These are phyloP conservation scores for Pseudozyma tsukubaensis DNA, from an alignment of 1,284 basidiomycete species.

Conservation along the genomic window DNA sequence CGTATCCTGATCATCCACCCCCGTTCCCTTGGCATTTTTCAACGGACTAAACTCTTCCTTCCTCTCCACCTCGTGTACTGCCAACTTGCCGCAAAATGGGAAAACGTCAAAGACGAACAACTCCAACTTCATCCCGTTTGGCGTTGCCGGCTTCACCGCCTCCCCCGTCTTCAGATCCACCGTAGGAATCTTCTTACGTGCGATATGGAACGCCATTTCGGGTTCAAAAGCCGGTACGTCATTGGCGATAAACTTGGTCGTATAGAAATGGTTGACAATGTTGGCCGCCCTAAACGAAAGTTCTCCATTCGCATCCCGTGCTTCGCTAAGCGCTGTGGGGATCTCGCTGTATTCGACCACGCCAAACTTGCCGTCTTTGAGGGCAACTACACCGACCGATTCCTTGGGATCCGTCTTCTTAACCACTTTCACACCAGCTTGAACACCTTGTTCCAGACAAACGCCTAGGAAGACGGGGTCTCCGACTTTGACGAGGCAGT, in stretches of 20 bases:
- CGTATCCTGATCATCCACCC: constrained; percentile 92
- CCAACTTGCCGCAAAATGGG: constrained; percentile 83
- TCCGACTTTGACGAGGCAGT: constrained; percentile 96
- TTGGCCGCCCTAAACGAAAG: constrained; percentile 93
- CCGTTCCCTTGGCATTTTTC: constrained; percentile 95
- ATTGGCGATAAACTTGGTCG: constrained; percentile 82
- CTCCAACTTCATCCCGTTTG: constrained; percentile 99
- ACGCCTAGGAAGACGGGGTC: constrained; percentile 97
- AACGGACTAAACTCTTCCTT: constrained; percentile 93
- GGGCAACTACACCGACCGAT: constrained; percentile 93
- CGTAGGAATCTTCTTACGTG: constrained; percentile 94
- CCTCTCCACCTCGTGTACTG: constrained; percentile 88
- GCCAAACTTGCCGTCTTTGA: constrained; percentile 82
- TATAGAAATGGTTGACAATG: constrained; percentile 99
- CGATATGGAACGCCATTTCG: constrained; percentile 95
- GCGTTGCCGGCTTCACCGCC: constrained; percentile 80
- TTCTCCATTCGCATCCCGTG: constrained; percentile 75
- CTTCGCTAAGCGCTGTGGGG: constrained; percentile 83
- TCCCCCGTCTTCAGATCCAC: constrained; percentile 72
- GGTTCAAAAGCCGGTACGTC: constrained; percentile 83
- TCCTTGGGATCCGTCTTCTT: constrained; percentile 88
- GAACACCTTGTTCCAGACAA: constrained; percentile 84
- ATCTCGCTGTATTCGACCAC: constrained; percentile 99
- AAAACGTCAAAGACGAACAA: constrained; percentile 99
- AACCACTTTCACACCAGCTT: constrained; percentile 95